Evolutionary conservation across 805 yeast species (phyloP).

Genomic region (Wickerhamomyces subpelliculosus): DNA sequence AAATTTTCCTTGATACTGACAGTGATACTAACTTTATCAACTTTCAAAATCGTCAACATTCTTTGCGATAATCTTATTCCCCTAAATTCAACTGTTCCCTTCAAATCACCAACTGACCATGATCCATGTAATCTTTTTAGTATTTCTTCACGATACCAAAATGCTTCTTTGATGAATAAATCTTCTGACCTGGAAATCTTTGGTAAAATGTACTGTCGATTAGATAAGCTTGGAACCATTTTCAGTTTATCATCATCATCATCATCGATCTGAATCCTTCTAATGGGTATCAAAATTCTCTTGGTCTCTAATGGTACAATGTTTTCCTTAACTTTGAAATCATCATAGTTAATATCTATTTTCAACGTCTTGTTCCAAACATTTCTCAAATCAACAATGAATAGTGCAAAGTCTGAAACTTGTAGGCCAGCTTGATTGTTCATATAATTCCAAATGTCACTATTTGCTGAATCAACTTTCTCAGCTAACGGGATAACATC

Average conservation of each 20-base stretch:
- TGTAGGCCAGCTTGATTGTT: constrained; percentile 4
- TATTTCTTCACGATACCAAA: constrained; percentile 76
- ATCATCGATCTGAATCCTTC: constrained; percentile 38
- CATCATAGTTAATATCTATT: constrained; percentile 27
- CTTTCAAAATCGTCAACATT: constrained; percentile 50
- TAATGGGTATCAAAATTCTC: constrained; percentile 69
- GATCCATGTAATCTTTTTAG: constrained; percentile 51
- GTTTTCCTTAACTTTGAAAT: constrained; percentile 15
- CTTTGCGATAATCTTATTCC: constrained; percentile 53
- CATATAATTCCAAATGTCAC: constrained; percentile 24
- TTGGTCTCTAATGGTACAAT: constrained; percentile 39
- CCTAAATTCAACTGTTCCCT: constrained; percentile 61
- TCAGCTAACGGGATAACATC: constrained; percentile 59
- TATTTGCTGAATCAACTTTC: constrained; percentile 16
- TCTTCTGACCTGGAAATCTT: constrained; percentile 51
- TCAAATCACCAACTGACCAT: constrained; percentile 49
- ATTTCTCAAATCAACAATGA: constrained; percentile 74
- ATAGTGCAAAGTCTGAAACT: constrained; percentile 47
- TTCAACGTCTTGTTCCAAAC: constrained; percentile 60
- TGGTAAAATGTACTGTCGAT: constrained; percentile 56
- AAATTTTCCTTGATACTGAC: constrained; percentile 19
- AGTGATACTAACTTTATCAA: constrained; percentile 40
- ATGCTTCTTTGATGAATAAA: constrained; percentile 48
- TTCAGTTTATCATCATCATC: constrained; percentile 36
- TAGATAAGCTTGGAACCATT: constrained; percentile 64